Evolutionary conservation across 805 yeast genomes (phyloP).

Genomic region (Kluyveromyces dobzhanskii): DNA sequence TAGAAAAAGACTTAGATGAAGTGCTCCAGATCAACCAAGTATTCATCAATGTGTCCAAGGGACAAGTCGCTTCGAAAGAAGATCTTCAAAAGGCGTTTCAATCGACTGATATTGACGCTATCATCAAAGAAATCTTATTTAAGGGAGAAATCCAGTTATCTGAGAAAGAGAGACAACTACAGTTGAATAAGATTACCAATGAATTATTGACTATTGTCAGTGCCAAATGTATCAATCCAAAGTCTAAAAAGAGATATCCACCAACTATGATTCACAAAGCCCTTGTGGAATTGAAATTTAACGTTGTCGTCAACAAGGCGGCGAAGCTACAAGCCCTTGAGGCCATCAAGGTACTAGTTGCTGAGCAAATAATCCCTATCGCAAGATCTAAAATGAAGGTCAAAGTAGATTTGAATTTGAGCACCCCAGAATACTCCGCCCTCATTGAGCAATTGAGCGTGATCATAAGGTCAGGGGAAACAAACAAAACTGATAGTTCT

Average conservation of each 20-base stretch:
- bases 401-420: slow-evolving; percentile 47
- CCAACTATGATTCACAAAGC: slow-evolving; percentile 91
- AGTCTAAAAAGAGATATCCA: slow-evolving; percentile 82
- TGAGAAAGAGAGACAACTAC: slow-evolving; percentile 82
- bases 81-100: slow-evolving; percentile 71
- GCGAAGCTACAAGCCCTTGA: slow-evolving; percentile 89
- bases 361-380: slow-evolving; percentile 81
- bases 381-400: slow-evolving; percentile 92
- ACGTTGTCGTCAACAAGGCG: slow-evolving; percentile 60
- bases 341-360: slow-evolving; percentile 70
- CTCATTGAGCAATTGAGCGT: slow-evolving; percentile 36
- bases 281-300: slow-evolving; percentile 67
- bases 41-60: slow-evolving; percentile 86
- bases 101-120: slow-evolving; percentile 62
- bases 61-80: slow-evolving; percentile 83
- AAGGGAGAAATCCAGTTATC: slow-evolving; percentile 94
- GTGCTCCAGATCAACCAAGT: slow-evolving; percentile 95
- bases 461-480: slow-evolving; percentile 36
- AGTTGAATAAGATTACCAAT: slow-evolving; percentile 62
- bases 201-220: slow-evolving; percentile 78
- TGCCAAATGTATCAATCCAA: slow-evolving; percentile 87
- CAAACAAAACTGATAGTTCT: slow-evolving; percentile 34
- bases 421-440: slow-evolving; percentile 39
- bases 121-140: slow-evolving; percentile 71
- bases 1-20: slow-evolving; percentile 88